A percentile compares a stretch with the other conserved stretches of the same genome.
phyloP scores from a whole-genome alignment of 2,329 filamentous ascomycete genomes.

The Epicoccum sorghinum region DNA sequence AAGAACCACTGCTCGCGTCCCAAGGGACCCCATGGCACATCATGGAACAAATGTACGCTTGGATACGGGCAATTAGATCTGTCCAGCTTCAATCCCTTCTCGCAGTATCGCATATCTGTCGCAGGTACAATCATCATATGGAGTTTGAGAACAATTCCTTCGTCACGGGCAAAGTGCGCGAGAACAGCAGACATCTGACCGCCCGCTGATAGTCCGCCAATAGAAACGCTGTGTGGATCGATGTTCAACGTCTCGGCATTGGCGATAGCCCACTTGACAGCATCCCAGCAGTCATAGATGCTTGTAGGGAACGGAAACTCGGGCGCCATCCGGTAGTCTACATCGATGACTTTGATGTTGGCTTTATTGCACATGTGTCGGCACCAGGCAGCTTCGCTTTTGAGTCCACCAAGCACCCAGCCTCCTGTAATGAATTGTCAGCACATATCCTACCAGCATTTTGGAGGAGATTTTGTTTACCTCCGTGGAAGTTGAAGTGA shows the following conservation, averaged over 20 bases:
- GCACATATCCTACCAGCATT: background rate
- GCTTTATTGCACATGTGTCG: conserved; percentile 19
- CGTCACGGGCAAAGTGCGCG: conserved; percentile 23
- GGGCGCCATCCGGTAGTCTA: conserved; percentile 60
- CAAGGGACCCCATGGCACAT: conserved; percentile 23
- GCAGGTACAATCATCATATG: conserved; percentile 23
- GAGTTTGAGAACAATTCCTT: conserved; percentile 17
- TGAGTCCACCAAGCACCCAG: conserved; percentile 21
- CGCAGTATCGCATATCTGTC: conserved; percentile 21
- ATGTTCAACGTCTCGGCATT: conserved; percentile 23
- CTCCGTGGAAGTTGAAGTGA: conserved; percentile 18
- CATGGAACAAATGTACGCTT: conserved; percentile 20
- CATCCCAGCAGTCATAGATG: conserved; percentile 58
- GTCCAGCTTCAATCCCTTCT: conserved; percentile 13
- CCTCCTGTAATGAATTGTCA: conserved; percentile 3
- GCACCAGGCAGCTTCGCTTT: conserved; percentile 22
- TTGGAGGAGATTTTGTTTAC: background rate
- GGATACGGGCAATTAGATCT: conserved; percentile 16
- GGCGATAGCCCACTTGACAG: conserved; percentile 47
- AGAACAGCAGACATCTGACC: conserved; percentile 37
- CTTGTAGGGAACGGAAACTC: conserved; percentile 57
- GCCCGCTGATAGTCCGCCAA: conserved; percentile 57
- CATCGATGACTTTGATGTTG: conserved; percentile 36
- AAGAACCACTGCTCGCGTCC: conserved; percentile 22
- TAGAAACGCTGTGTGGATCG: conserved; percentile 40